phyloP scores from a whole-genome alignment of 2,329 filamentous ascomycete genomes.

The Epichloe scottii region DNA sequence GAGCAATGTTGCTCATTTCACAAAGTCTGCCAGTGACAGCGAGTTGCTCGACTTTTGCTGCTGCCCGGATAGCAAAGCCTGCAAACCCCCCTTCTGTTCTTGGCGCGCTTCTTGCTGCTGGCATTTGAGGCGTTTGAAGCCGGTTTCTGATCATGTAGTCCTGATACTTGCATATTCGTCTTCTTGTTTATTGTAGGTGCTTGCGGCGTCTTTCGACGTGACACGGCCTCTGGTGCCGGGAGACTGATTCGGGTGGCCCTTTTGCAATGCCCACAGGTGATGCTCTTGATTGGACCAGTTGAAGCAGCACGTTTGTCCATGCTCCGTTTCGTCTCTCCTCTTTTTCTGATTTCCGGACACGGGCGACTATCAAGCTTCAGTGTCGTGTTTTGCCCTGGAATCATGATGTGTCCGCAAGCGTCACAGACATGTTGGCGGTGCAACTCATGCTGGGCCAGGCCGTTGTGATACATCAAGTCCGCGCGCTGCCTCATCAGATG shows the following conservation, averaged over 20 bases:
- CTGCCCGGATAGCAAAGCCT: conserved; percentile 46
- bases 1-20: conserved; percentile 15
- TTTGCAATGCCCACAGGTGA: conserved; percentile 34
- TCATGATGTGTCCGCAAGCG: conserved; percentile 48
- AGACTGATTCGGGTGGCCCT: conserved; percentile 30
- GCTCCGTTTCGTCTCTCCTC: not conserved
- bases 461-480: conserved; percentile 34
- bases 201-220: conserved; percentile 13
- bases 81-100: conserved; percentile 54
- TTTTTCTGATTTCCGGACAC: not conserved
- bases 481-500: conserved; percentile 44
- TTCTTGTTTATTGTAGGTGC: conserved; percentile 9
- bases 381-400: conserved; percentile 33
- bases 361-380: conserved; percentile 24
- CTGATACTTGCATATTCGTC: not conserved
- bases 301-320: not conserved
- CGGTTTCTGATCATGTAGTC: conserved; percentile 12
- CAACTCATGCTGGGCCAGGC: conserved; percentile 30
- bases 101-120: conserved; percentile 53
- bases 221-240: conserved; percentile 22
- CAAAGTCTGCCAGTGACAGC: conserved; percentile 44
- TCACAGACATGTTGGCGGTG: conserved; percentile 43
- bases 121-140: conserved; percentile 31
- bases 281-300: conserved; percentile 9
- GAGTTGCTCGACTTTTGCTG: conserved; percentile 29